These are phyloP conservation scores for Marasmius tenuissimus DNA, from an alignment of 1,284 basidiomycete species.

Conservation along the genomic window DNA sequence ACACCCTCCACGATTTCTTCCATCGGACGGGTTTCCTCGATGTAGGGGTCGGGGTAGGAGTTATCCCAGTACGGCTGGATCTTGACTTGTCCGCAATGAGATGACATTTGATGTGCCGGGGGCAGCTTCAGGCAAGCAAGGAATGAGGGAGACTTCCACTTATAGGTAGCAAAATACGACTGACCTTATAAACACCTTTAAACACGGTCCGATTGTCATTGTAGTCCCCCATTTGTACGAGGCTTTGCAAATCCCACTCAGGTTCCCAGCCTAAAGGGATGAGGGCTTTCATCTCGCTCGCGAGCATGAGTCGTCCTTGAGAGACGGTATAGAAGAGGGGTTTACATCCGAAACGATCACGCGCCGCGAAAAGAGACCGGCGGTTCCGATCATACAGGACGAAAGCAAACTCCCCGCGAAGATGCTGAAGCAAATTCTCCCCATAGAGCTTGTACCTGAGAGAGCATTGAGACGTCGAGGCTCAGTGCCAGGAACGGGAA, in stretches of 20 bases:
- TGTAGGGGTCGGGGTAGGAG: too few relatives aligned
- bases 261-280: slow-evolving; percentile 19
- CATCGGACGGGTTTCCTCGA: too few relatives aligned
- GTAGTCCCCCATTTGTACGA: slow-evolving; percentile 2
- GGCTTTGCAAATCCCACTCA: slow-evolving; percentile 21
- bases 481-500: background rate
- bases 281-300: slow-evolving; percentile 22
- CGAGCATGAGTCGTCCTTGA: slow-evolving; percentile 17
- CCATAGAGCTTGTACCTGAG: slow-evolving; percentile 1
- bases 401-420: slow-evolving; percentile 23
- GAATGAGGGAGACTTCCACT: too few relatives aligned
- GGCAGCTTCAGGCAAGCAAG: too few relatives aligned
- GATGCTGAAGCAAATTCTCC: slow-evolving; percentile 11
- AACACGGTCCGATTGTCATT: too few relatives aligned
- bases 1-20: background rate
- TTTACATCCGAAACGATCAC: slow-evolving; percentile 22
- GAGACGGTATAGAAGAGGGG: slow-evolving; percentile 21
- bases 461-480: too few relatives aligned
- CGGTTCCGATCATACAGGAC: slow-evolving; percentile 19
- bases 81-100: too few relatives aligned
- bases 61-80: too few relatives aligned
- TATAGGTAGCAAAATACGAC: too few relatives aligned
- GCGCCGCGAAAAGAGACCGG: slow-evolving; percentile 16
- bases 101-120: too few relatives aligned
- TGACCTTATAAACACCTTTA: too few relatives aligned